These are phyloP conservation scores for Umbilicaria muhlenbergii DNA, from an alignment of 495 filamentous ascomycete genomes.

Conservation along the genomic window DNA sequence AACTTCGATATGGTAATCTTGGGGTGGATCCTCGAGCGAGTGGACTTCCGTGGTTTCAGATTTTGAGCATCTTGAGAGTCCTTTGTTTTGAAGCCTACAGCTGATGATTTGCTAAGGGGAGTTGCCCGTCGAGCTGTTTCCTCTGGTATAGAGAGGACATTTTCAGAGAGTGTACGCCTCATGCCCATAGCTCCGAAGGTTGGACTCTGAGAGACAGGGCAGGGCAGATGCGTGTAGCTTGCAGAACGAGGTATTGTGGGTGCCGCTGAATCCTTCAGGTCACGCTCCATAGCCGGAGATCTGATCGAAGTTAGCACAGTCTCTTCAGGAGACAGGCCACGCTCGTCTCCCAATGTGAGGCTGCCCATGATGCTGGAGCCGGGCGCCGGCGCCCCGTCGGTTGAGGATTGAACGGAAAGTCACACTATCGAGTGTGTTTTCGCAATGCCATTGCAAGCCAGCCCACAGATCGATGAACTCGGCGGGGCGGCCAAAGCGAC, in stretches of 20 bases:
- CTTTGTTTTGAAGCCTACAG: not conserved
- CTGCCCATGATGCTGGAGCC: too few species aligned
- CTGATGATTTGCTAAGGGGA: not conserved
- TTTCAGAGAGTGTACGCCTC: slow-evolving; percentile 11
- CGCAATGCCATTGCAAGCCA: too few species aligned
- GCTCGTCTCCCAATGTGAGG: too few species aligned
- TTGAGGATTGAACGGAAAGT: too few species aligned
- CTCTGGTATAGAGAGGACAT: slow-evolving; percentile 7
- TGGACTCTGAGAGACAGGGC: not conserved
- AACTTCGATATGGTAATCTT: not conserved
- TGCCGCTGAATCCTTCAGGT: not conserved
- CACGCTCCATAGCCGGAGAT: not conserved
- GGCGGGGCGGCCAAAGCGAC: not conserved
- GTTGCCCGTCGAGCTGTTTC: not conserved
- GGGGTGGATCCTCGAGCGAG: not conserved
- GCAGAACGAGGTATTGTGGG: slow-evolving; percentile 8
- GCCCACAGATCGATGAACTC: too few species aligned
- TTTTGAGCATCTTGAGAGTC: too few species aligned
- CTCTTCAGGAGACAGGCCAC: too few species aligned
- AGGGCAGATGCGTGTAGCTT: slow-evolving; percentile 10
- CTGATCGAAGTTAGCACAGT: too few species aligned
- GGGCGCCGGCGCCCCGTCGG: too few species aligned
- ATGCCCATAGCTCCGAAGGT: not conserved
- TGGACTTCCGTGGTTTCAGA: not conserved
- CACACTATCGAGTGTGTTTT: too few species aligned